Evolutionary conservation across 352 stramenopile genomes (phyloP), one percentile per base, ranked within the genome.

Genomic region (Pythium phragmitis): DNA sequence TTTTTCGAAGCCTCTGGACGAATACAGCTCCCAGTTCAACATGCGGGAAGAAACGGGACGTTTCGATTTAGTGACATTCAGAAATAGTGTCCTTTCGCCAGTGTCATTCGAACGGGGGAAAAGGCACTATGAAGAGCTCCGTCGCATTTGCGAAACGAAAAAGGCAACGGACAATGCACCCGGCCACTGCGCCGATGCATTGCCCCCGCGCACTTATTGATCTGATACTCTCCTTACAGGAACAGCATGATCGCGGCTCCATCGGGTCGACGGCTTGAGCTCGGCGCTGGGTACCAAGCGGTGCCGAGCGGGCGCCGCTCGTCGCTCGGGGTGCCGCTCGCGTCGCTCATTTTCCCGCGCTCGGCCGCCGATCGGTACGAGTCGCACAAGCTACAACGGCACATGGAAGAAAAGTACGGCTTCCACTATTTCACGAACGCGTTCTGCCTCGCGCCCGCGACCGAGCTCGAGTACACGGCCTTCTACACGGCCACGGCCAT

Each of bases 341-440:
- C 84, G 48, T 76, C 80, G 33, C 68, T 91, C 36, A 89, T 93
- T 64, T 91, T 91, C 63, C 82, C 82, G 7, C 64, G 77, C 4
- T 91, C 82, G n/a, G 79, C 80, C 2, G 72, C 75, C 9, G 82
- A 90, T 39, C 78, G 76, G 12, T 81, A 82, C 65, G 85, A 91
- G 48, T 89, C 79, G 28, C 75, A 76, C 66, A 88, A 88, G 51
- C 67, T 88, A 26, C 83, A 81, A 39, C 69, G 69, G 26, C 65
- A 73, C 12, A 85, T 91, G 77, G 82, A 91, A 67, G 85, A 93
- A 60, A 86, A 82, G 65, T 91, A 88, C 60, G 85, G 82, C 55
- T 93, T 93, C 70, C 80, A 93, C 73, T 93, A 82, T 58, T 72
- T 93, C 55, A 91, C 82, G 41, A 91, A 91, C 68, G 69, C 74